These are phyloP conservation scores for Casuarina cunninghamiana DNA, from an alignment of 306 rosid genomes.

Conservation along the genomic window DNA sequence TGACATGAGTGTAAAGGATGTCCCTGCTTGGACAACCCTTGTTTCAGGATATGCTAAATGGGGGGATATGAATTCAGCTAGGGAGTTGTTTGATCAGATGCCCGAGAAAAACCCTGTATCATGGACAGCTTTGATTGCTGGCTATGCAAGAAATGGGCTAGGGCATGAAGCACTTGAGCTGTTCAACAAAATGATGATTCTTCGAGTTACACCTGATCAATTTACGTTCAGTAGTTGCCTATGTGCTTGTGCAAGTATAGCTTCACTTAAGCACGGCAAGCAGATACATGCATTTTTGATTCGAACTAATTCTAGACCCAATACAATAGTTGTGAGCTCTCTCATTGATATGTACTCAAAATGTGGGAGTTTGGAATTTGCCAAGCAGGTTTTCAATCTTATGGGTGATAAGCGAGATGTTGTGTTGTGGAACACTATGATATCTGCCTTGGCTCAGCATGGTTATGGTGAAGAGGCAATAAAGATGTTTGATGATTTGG, in stretches of 20 bases:
- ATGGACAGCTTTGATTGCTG: slow-evolving; percentile 73
- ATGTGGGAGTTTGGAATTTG: slow-evolving; percentile 66
- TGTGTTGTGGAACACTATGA: slow-evolving; percentile 76
- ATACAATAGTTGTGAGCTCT: slow-evolving; percentile 67
- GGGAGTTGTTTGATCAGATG: slow-evolving; percentile 62
- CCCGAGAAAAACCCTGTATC: slow-evolving; percentile 69
- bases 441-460: slow-evolving; percentile 64
- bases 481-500: slow-evolving; percentile 51
- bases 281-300: slow-evolving; percentile 64
- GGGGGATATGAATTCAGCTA: slow-evolving; percentile 65
- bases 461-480: slow-evolving; percentile 64
- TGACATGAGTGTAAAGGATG: slow-evolving; percentile 57
- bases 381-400: slow-evolving; percentile 45
- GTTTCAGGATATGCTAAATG: slow-evolving; percentile 69
- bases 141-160: slow-evolving; percentile 63
- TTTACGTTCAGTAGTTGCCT: slow-evolving; percentile 78
- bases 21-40: slow-evolving; percentile 71
- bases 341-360: slow-evolving; percentile 80
- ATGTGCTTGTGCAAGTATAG: slow-evolving; percentile 66
- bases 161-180: slow-evolving; percentile 71
- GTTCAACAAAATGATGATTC: slow-evolving; percentile 56
- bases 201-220: slow-evolving; percentile 65
- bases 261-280: slow-evolving; percentile 67
- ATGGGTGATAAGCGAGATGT: slow-evolving; percentile 54
- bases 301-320: slow-evolving; percentile 58